Evolutionary conservation across 2,329 filamentous ascomycete genomes (phyloP), one percentile per base, ranked within the genome.

Genomic region (Elsinoe perseae): DNA sequence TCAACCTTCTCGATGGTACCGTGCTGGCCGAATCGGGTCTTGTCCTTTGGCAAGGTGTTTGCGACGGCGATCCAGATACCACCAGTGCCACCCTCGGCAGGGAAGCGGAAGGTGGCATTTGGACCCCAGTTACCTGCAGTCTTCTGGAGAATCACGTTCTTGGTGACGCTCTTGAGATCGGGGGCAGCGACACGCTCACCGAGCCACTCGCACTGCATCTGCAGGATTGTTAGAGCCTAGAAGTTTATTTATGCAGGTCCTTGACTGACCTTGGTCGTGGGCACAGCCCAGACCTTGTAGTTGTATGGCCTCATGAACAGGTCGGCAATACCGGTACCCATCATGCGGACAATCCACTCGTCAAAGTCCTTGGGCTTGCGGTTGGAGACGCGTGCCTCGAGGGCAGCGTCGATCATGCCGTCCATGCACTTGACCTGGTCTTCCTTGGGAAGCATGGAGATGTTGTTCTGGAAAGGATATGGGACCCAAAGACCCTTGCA

Each of bases 401-500:
- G 74, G 58, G 93, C 87, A 61, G 93, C 88, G 72, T 98, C 92
- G 64, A 98, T 96, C 79, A 98, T 84, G 62, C 92, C 92, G 64
- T 97, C 89, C 67, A 98, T 86, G 73, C 89, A 95, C 70, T 82
- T 85, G 63, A 96, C 90, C 77, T 98, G 91, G 68, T 98, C 93
- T 64, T 96, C 89, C 80, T 96, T 95, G 72, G 89, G 87, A 69
- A 98, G 77, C 85, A 96, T 92, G 68, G 93, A 95, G 71, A 98
- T 92, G 80, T 98, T 98, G 84, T 97, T 98, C 80, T 98, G 93
- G 85, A 98, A 96, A 62, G 93, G 93, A 77, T 98, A 98, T 55
- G 93, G 92, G 58, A 98, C 93, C 93, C 93, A 98, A 69, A 89
- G 81, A 64, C 81, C 80, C 84, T 95, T 92, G 86, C 90, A 96